Percentiles rank a stretch among this genome's conserved stretches.
These are phyloP conservation scores for Pseudogymnoascus sp. DNA, from an alignment of 2,329 filamentous ascomycete species.

Conservation along the genomic window DNA sequence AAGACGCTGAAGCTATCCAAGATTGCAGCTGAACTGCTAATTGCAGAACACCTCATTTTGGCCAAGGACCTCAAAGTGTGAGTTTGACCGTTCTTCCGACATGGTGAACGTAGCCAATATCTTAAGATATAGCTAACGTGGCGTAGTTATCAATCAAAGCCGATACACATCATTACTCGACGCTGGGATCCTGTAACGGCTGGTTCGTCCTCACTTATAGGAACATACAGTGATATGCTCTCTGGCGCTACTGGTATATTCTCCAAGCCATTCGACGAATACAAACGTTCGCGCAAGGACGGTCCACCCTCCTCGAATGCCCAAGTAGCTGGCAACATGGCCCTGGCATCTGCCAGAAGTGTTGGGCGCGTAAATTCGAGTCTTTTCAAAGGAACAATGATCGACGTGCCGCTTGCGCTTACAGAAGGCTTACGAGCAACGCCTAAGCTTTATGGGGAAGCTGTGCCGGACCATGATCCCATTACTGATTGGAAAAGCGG, in stretches of 20 bases:
- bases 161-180: conserved; percentile 25
- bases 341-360: not conserved
- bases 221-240: conserved; percentile 9
- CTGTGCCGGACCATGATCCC: conserved; percentile 70
- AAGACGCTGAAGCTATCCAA: conserved; percentile 40
- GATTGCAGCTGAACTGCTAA: conserved; percentile 44
- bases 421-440: conserved; percentile 46
- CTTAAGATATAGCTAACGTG: conserved; percentile 1
- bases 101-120: conserved; percentile 43
- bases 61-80: conserved; percentile 39
- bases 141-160: conserved; percentile 38
- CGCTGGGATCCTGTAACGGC: conserved; percentile 28
- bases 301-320: conserved; percentile 11
- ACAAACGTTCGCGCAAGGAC: not conserved
- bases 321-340: conserved; percentile 11
- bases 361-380: conserved; percentile 32
- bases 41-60: conserved; percentile 43
- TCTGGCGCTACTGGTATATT: conserved; percentile 12
- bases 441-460: conserved; percentile 54
- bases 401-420: conserved; percentile 40
- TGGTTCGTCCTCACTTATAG: conserved; percentile 15
- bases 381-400: conserved; percentile 30
- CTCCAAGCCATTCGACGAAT: conserved; percentile 6
- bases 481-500: conserved; percentile 69
- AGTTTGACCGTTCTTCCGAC: conserved; percentile 28